phyloP scores from a whole-genome alignment of 1,284 basidiomycete genomes.

The Mycena citricolor region DNA sequence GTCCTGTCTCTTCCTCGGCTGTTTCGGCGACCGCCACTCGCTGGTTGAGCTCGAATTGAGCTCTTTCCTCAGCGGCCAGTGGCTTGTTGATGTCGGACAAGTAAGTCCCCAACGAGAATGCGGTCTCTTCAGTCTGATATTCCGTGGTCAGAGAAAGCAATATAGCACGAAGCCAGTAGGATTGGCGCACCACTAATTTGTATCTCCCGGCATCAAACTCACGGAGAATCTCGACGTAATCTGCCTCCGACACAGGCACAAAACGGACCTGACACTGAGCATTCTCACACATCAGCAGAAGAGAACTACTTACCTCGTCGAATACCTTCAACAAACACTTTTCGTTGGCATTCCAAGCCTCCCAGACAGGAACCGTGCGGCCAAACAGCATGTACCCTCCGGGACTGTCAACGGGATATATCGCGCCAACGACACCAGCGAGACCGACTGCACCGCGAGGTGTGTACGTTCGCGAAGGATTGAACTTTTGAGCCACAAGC shows the following conservation, averaged over 20 bases:
- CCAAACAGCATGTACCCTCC: constrained; percentile 68
- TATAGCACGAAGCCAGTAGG: neutral
- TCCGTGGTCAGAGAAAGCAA: no score
- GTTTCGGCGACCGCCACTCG: constrained; percentile 31
- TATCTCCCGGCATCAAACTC: constrained; percentile 64
- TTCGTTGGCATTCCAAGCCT: constrained; percentile 54
- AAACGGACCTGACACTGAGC: constrained; percentile 55
- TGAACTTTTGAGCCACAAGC: constrained; percentile 64
- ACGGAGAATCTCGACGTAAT: constrained; percentile 46
- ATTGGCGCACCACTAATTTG: constrained; percentile 45
- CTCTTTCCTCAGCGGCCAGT: constrained; percentile 44
- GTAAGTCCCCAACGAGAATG: constrained; percentile 58
- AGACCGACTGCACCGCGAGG: constrained; percentile 65
- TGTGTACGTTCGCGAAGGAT: constrained; percentile 61
- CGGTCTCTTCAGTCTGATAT: constrained; percentile 44
- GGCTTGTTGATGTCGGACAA: constrained; percentile 42
- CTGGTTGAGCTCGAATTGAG: constrained; percentile 43
- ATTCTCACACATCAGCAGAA: neutral
- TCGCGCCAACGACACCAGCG: constrained; percentile 58
- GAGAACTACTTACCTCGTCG: constrained; percentile 48
- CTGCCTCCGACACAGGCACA: constrained; percentile 43
- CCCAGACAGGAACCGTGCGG: constrained; percentile 58
- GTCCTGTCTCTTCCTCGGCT: constrained; percentile 39
- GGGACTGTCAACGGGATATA: constrained; percentile 67
- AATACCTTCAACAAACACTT: constrained; percentile 68